These are phyloP conservation scores for Piloderma croceum DNA, from an alignment of 768 basidiomycete genomes.

Conservation along the genomic window DNA sequence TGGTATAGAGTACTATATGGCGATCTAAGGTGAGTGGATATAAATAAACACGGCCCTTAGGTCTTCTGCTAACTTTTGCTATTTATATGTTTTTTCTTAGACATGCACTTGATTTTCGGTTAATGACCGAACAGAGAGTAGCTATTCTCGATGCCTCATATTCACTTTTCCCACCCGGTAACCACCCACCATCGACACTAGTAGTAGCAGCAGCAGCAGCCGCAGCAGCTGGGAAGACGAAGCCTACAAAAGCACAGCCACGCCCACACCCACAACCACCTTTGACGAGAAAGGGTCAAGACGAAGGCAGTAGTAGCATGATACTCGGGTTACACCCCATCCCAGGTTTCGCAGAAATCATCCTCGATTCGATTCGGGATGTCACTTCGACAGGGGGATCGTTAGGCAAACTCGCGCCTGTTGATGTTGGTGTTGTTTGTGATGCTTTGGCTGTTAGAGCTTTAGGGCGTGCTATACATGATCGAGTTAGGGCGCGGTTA, in stretches of 20 bases:
- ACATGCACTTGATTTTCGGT: constrained; percentile 75
- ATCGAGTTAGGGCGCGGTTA: constrained; percentile 34
- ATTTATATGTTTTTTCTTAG: constrained; percentile 26
- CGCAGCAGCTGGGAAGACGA: too few relatives aligned
- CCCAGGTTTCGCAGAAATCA: constrained; percentile 49
- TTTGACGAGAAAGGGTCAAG: too few relatives aligned
- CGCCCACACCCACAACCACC: too few relatives aligned
- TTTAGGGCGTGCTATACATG: constrained; percentile 46
- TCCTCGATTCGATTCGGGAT: constrained; percentile 44
- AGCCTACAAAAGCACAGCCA: too few relatives aligned
- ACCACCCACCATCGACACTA: too few relatives aligned
- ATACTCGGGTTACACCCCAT: constrained; percentile 50
- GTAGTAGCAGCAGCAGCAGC: too few relatives aligned
- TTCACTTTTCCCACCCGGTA: constrained; percentile 46
- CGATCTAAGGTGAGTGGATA: constrained; percentile 48
- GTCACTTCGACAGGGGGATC: constrained; percentile 27
- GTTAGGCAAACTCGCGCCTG: constrained; percentile 42
- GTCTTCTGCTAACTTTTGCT: not conserved
- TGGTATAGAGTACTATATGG: constrained; percentile 78
- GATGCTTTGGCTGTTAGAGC: constrained; percentile 40
- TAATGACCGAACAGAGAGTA: constrained; percentile 61
- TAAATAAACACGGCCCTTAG: not conserved
- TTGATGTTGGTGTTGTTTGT: constrained; percentile 64
- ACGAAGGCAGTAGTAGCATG: too few relatives aligned
- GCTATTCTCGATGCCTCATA: constrained; percentile 71